Conservation (phyloP, 192 early-diverging fungal species). For the Entomortierella lignicola region DNA sequence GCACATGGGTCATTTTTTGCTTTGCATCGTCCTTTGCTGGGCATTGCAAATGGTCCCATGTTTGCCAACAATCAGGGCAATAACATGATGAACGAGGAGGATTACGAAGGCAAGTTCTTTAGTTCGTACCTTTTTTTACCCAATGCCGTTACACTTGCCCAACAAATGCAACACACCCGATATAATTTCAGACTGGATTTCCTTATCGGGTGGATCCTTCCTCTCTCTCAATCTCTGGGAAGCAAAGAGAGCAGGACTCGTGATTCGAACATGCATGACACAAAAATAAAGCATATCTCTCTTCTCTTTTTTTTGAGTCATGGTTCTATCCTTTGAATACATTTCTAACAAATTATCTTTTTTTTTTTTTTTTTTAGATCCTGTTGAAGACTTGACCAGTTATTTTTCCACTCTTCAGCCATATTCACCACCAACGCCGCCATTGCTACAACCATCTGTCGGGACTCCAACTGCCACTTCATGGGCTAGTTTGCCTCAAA, state of each 20-base stretch:
- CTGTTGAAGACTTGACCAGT: slow-evolving; percentile 51
- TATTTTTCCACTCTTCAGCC: slow-evolving; percentile 57
- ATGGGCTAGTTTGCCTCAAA: slow-evolving; percentile 28
- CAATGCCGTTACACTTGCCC: neutral
- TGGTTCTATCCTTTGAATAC: neutral
- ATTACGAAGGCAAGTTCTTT: slow-evolving; percentile 42
- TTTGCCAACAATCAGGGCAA: slow-evolving; percentile 24
- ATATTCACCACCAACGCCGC: slow-evolving; percentile 42
- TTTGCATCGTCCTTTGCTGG: slow-evolving; percentile 44
- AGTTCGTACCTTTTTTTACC: neutral
- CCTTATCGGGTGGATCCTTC: neutral
- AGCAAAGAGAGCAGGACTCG: slow-evolving; percentile 3
- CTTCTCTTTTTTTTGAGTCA: neutral
- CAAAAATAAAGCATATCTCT: no score
- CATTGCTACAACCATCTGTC: neutral
- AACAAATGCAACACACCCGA: no score
- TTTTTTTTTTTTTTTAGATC: slow-evolving; percentile 18
- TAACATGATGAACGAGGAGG: slow-evolving; percentile 20
- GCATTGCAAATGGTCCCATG: slow-evolving; percentile 52
- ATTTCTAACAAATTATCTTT: neutral
- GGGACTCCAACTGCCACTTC: slow-evolving; percentile 36
- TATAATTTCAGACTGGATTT: no score
- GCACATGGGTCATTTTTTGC: slow-evolving; percentile 55
- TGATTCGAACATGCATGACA: neutral
- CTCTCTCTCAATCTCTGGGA: slow-evolving; percentile 6